phyloP scores from a whole-genome alignment of 331 rosid genomes.

The Stylosanthes scabra region DNA sequence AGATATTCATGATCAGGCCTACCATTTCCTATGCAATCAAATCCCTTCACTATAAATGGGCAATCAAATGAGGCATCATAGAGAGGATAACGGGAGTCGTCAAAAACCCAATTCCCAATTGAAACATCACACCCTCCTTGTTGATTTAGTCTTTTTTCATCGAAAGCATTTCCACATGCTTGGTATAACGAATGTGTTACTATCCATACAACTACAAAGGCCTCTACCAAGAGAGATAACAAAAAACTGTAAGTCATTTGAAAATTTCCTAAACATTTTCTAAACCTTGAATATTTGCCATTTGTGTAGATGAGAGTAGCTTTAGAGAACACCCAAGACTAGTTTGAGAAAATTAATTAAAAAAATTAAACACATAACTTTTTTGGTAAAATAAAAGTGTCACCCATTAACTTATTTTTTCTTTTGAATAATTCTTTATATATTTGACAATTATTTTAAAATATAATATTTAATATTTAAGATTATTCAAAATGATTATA shows the following conservation, averaged over 20 bases:
- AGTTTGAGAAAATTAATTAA: neutral
- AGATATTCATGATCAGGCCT: conserved; percentile 66
- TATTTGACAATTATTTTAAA: too few relatives aligned
- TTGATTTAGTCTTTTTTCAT: conserved; percentile 33
- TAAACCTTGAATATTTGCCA: conserved; percentile 24
- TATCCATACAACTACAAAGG: conserved; percentile 25
- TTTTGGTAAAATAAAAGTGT: too few relatives aligned
- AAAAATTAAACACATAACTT: too few relatives aligned
- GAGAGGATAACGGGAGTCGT: conserved; percentile 44
- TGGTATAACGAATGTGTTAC: conserved; percentile 10
- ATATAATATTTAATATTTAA: too few relatives aligned
- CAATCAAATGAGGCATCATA: conserved; percentile 52
- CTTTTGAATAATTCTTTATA: too few relatives aligned
- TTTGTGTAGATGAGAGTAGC: conserved; percentile 27
- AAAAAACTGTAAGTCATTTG: conserved; percentile 44
- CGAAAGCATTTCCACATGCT: conserved; percentile 21
- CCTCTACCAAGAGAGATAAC: conserved; percentile 27
- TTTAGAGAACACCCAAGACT: neutral
- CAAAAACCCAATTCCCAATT: conserved; percentile 46
- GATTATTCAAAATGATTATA: too few relatives aligned
- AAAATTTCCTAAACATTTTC: neutral
- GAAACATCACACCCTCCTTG: conserved; percentile 40
- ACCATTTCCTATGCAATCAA: conserved; percentile 56
- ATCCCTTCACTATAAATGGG: conserved; percentile 46
- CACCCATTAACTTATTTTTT: too few relatives aligned